Evolutionary conservation across 2,329 filamentous ascomycete species (phyloP), one percentile per base, ranked within the genome.

Genomic region (Coniochaeta sp.): DNA sequence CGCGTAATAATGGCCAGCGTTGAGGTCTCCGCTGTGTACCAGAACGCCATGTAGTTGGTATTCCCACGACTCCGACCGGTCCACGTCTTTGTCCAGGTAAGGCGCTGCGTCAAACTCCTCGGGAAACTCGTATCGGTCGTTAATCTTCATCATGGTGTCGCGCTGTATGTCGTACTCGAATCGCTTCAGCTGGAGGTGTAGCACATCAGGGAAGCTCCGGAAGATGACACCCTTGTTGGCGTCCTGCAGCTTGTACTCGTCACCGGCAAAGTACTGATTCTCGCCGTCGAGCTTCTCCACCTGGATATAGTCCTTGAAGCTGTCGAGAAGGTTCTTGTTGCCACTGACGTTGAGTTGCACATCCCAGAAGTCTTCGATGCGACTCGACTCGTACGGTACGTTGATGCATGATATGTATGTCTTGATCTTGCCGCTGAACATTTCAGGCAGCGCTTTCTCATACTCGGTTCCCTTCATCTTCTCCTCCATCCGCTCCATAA

Each of bases 391-490:
- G 77, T 96, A 99, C 69, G 96, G 88, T 63, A 99, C 96, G 73
- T 99, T 95, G 73, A 99, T 97, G 77, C 96, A 99, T 24, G 91
- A 96, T 65, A 99, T 96, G 74, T 98, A 99, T 0, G 95, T 99
- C 78, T 98, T 98, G 74, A 96, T 93, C 76, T 98, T 98, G 61
- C 95, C 96, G 61, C 95, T 93, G 69, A 99, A 98, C 79, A 99
- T 89, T 63, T 90, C 87, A 1, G 93, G 87, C 9, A 99, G 80
- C 1, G 92, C 89, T 66, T 93, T 96, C 71, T 98, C 91, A 14
- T 91, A 90, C 58, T 89, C 86, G 1, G 95, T 98, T 54, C 91
- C 93, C 76, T 99, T 99, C 96, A 99, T 99, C 72, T 90, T 93
- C 70, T 95, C 90, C 72, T 99, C 96, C 76, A 99, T 88, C 62